Percentiles rank a stretch among this genome's conserved stretches.
Conservation (phyloP, 108 stramenopile genomes). For the Cyclostephanos invisitatus region DNA sequence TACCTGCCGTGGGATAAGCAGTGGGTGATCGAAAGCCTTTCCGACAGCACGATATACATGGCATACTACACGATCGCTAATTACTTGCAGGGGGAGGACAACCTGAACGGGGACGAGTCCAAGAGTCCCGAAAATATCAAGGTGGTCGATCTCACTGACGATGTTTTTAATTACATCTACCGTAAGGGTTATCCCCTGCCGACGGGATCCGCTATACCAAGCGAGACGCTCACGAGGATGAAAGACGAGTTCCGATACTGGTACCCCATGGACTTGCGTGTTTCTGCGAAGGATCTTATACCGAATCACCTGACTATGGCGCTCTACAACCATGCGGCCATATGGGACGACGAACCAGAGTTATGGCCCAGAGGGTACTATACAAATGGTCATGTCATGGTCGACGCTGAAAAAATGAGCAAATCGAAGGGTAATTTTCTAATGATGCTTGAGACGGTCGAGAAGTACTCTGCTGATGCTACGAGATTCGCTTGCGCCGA, state of each 20-base stretch:
- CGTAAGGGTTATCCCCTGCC: conserved; percentile 75
- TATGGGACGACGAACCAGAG: conserved; percentile 92
- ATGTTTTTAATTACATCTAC: conserved; percentile 95
- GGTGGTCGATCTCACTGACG: conserved; percentile 81
- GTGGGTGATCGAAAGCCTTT: conserved; percentile 97
- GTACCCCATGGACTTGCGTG: conserved; percentile 98
- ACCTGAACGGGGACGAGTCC: conserved; percentile 82
- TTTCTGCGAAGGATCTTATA: conserved; percentile 96
- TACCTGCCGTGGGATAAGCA: conserved; percentile 94
- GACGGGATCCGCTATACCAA: conserved; percentile 65
- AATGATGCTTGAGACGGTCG: conserved; percentile 91
- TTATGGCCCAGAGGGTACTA: conserved; percentile 94
- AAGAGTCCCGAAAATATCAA: conserved; percentile 83
- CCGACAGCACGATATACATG: conserved; percentile 99
- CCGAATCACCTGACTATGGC: conserved; percentile 99
- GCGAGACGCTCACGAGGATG: conserved; percentile 80
- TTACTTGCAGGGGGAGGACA: conserved; percentile 87
- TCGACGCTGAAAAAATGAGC: conserved; percentile 97
- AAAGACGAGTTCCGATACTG: conserved; percentile 90
- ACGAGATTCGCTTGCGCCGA: conserved; percentile 94
- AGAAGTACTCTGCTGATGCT: conserved; percentile 87
- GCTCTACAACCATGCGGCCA: conserved; percentile 96
- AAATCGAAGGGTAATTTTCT: conserved; percentile 99
- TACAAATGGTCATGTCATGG: conserved; percentile 94
- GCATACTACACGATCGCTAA: conserved; percentile 97